phyloP scores from a whole-genome alignment of 805 yeast species.

The Brettanomyces sp. region DNA sequence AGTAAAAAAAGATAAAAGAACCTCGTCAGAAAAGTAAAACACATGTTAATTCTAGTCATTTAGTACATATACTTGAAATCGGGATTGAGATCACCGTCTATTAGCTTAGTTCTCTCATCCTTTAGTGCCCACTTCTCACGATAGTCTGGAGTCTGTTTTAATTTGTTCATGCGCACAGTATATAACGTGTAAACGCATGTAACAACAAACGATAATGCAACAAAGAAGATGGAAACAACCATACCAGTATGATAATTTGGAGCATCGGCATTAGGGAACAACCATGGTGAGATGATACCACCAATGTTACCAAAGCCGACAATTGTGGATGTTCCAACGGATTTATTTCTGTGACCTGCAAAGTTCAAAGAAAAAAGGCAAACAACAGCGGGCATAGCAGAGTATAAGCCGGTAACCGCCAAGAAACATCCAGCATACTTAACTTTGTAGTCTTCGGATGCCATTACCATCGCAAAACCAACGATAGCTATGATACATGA shows the following conservation, averaged over 20 bases:
- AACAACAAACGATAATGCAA: constrained; percentile 30
- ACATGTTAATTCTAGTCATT: background rate
- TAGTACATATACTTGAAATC: constrained; percentile 38
- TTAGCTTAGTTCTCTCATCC: constrained; percentile 19
- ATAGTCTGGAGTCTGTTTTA: constrained; percentile 25
- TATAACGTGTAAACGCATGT: constrained; percentile 24
- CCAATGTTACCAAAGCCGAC: constrained; percentile 69
- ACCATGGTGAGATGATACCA: constrained; percentile 53
- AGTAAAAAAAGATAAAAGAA: too few species aligned
- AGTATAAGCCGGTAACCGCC: constrained; percentile 45
- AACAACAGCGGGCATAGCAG: constrained; percentile 55
- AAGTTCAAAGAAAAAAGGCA: constrained; percentile 58
- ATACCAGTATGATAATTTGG: constrained; percentile 49
- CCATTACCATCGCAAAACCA: constrained; percentile 49
- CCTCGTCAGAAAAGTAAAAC: too few species aligned
- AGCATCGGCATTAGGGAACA: constrained; percentile 43
- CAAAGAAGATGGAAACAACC: constrained; percentile 39
- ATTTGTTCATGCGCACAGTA: constrained; percentile 24
- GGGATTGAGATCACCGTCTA: constrained; percentile 32
- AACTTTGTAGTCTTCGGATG: constrained; percentile 23
- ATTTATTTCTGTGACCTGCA: constrained; percentile 51
- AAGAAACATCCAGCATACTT: constrained; percentile 60
- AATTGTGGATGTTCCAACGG: constrained; percentile 38
- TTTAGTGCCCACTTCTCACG: constrained; percentile 20
- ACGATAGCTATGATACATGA: constrained; percentile 31